These are phyloP conservation scores for Stemphylium lycopersici DNA, from an alignment of 2,329 filamentous ascomycete genomes.

Conservation along the genomic window DNA sequence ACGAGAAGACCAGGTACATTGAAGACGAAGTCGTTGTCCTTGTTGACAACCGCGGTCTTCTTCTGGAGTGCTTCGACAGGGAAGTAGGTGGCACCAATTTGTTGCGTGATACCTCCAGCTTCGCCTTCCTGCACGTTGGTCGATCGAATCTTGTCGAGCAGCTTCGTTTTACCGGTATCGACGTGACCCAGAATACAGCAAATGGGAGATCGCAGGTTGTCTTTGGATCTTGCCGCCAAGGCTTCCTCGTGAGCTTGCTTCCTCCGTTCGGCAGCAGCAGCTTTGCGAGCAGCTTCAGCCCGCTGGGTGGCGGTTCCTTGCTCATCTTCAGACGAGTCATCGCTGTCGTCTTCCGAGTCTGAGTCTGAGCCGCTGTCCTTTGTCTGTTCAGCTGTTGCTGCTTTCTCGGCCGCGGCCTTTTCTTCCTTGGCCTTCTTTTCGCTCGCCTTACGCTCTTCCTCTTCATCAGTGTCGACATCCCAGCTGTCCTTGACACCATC, in stretches of 20 bases:
- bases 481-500: constrained; percentile 90
- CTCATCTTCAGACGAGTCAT: constrained; percentile 73
- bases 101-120: constrained; percentile 98
- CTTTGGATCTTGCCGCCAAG: constrained; percentile 85
- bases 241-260: constrained; percentile 92
- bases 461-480: constrained; percentile 84
- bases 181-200: constrained; percentile 99
- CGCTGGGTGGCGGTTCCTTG: constrained; percentile 73
- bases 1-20: constrained; percentile 96
- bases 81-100: constrained; percentile 99
- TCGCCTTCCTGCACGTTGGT: constrained; percentile 99
- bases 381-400: constrained; percentile 34
- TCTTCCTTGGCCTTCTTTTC: constrained; percentile 31
- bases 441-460: constrained; percentile 56
- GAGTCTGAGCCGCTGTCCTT: constrained; percentile 38
- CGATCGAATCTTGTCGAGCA: constrained; percentile 96
- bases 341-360: constrained; percentile 51
- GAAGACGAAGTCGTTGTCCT: constrained; percentile 88
- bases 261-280: constrained; percentile 84
- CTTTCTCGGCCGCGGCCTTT: constrained; percentile 37
- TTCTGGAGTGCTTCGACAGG: constrained; percentile 89
- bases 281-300: constrained; percentile 79
- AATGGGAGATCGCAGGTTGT: constrained; percentile 95
- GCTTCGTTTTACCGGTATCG: constrained; percentile 99
- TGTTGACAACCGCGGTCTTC: constrained; percentile 93